phyloP scores from a whole-genome alignment of 805 yeast genomes.

The Nematodospora valgi region DNA sequence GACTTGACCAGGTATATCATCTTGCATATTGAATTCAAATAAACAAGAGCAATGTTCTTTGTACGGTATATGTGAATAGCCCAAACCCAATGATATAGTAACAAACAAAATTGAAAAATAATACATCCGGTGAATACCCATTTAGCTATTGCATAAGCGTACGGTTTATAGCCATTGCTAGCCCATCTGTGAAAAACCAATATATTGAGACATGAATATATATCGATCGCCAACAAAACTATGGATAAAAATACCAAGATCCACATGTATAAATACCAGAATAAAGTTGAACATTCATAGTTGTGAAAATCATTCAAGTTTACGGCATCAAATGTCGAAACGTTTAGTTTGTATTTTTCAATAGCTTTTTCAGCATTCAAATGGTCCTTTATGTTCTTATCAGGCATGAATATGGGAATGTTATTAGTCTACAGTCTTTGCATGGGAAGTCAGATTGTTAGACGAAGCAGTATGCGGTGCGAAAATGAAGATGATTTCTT shows the following conservation, averaged over 20 bases:
- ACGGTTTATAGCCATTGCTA: constrained; percentile 42
- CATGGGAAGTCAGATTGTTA: no score
- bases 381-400: neutral
- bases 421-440: no score
- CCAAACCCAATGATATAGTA: constrained; percentile 53
- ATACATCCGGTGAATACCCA: constrained; percentile 86
- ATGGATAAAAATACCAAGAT: constrained; percentile 51
- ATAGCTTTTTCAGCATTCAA: constrained; percentile 10
- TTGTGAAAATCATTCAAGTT: constrained; percentile 47
- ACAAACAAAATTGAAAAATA: constrained; percentile 58
- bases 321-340: constrained; percentile 47
- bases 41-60: constrained; percentile 63
- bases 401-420: no score
- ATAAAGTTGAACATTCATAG: constrained; percentile 39
- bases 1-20: constrained; percentile 50
- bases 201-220: constrained; percentile 73
- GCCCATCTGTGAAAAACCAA: constrained; percentile 73
- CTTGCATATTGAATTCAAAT: constrained; percentile 63
- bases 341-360: constrained; percentile 27
- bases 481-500: no score
- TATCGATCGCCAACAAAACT: constrained; percentile 59
- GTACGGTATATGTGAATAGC: constrained; percentile 59
- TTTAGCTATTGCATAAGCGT: constrained; percentile 49
- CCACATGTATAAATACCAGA: constrained; percentile 42
- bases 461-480: no score